These are phyloP conservation scores for Aspergillus sojae DNA, from an alignment of 2,329 filamentous ascomycete species.

Conservation along the genomic window DNA sequence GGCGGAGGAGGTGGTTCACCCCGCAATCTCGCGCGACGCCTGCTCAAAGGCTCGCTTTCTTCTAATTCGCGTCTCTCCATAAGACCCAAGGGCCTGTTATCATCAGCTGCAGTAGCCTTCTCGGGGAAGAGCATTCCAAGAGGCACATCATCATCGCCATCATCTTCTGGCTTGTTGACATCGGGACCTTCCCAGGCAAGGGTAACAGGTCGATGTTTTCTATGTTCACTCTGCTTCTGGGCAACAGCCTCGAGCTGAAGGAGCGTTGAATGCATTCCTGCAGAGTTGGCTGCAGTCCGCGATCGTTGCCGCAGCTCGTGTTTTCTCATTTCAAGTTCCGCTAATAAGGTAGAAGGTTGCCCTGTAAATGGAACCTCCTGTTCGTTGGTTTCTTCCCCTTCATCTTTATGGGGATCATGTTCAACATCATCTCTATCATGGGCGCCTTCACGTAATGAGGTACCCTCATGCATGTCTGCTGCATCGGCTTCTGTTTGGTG, in stretches of 20 bases:
- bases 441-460: constrained; percentile 19
- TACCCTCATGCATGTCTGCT: constrained; percentile 23
- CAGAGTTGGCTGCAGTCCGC: constrained; percentile 67
- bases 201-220: constrained; percentile 73
- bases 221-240: constrained; percentile 74
- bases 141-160: constrained; percentile 82
- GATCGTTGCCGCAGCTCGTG: constrained; percentile 82
- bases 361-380: constrained; percentile 60
- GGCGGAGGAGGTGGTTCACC: constrained; percentile 53
- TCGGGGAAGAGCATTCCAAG: constrained; percentile 75
- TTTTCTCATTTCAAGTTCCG: constrained; percentile 89
- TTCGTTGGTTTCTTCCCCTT: constrained; percentile 45
- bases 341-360: constrained; percentile 84
- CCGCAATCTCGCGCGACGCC: constrained; percentile 72
- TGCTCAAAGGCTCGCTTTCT: constrained; percentile 86
- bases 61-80: constrained; percentile 76
- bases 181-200: constrained; percentile 80
- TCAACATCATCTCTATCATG: constrained; percentile 15
- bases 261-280: constrained; percentile 87
- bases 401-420: constrained; percentile 19
- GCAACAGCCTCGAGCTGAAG: constrained; percentile 89
- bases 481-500: constrained; percentile 25
- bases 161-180: constrained; percentile 45
- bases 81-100: constrained; percentile 47
- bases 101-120: constrained; percentile 34